phyloP scores from a whole-genome alignment of 1,139 yeast species.

The Pichia sp. region DNA sequence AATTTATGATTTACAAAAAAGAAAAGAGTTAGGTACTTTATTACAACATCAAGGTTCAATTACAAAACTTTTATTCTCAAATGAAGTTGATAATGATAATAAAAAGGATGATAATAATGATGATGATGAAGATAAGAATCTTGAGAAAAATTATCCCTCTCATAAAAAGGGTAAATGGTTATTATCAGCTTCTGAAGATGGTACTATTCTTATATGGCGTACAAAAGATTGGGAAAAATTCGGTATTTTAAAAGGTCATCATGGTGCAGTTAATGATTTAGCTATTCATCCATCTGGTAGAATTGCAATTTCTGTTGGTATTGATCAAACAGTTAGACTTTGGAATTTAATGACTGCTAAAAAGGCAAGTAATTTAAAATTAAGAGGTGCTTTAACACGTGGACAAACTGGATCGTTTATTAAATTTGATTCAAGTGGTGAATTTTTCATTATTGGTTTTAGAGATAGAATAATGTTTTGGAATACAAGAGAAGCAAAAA shows the following conservation, averaged over 20 bases:
- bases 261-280: constrained; percentile 67
- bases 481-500: constrained; percentile 57
- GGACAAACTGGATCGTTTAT: constrained; percentile 66
- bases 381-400: constrained; percentile 57
- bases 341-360: constrained; percentile 99
- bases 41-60: constrained; percentile 88
- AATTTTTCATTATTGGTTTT: constrained; percentile 69
- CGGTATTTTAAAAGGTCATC: constrained; percentile 82
- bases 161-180: constrained; percentile 72
- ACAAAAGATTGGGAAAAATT: constrained; percentile 95
- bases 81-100: constrained; percentile 29
- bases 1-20: constrained; percentile 85
- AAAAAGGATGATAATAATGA: constrained; percentile 20
- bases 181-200: constrained; percentile 86
- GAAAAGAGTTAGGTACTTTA: constrained; percentile 89
- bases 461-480: constrained; percentile 59
- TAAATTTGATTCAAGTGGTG: constrained; percentile 59
- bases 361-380: constrained; percentile 78
- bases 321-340: constrained; percentile 72
- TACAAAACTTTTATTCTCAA: constrained; percentile 66
- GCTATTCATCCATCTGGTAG: constrained; percentile 91
- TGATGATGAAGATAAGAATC: constrained; percentile 1
- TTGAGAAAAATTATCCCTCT: constrained; percentile 19
- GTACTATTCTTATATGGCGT: constrained; percentile 87
- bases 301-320: constrained; percentile 83